These are phyloP conservation scores for Cyathus olla DNA, from an alignment of 1,284 basidiomycete species.

Conservation along the genomic window DNA sequence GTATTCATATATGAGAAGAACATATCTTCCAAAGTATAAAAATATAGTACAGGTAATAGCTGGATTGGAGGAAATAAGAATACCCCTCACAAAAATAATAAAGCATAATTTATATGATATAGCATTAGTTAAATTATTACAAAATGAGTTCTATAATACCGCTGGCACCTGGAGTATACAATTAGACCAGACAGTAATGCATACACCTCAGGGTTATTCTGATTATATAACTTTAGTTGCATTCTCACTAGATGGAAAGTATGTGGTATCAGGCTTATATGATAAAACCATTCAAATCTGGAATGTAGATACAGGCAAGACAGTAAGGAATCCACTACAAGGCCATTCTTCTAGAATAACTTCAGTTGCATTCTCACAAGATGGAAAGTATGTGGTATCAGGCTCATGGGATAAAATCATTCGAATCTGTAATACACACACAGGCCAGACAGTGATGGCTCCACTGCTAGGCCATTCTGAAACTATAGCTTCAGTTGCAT, in stretches of 20 bases:
- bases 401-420: slow-evolving; percentile 7
- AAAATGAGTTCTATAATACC: too few species aligned
- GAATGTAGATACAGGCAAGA: slow-evolving; percentile 2
- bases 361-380: slow-evolving; percentile 4
- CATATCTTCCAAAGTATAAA: background rate
- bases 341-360: background rate
- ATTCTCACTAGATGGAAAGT: slow-evolving; percentile 4
- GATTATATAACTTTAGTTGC: background rate
- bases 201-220: too few species aligned
- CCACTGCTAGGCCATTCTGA: too few species aligned
- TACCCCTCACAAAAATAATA: background rate
- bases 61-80: background rate
- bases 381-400: slow-evolving; percentile 6
- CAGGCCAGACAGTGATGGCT: slow-evolving; percentile 1
- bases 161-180: too few species aligned
- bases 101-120: too few species aligned
- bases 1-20: background rate
- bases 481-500: too few species aligned
- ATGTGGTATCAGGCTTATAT: slow-evolving; percentile 5
- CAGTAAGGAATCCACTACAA: background rate
- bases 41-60: background rate
- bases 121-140: too few species aligned
- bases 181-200: too few species aligned
- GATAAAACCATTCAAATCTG: slow-evolving; percentile 3
- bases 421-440: slow-evolving; percentile 11